phyloP scores from a whole-genome alignment of 345 rosid species.

The Arabis hirsuta region DNA sequence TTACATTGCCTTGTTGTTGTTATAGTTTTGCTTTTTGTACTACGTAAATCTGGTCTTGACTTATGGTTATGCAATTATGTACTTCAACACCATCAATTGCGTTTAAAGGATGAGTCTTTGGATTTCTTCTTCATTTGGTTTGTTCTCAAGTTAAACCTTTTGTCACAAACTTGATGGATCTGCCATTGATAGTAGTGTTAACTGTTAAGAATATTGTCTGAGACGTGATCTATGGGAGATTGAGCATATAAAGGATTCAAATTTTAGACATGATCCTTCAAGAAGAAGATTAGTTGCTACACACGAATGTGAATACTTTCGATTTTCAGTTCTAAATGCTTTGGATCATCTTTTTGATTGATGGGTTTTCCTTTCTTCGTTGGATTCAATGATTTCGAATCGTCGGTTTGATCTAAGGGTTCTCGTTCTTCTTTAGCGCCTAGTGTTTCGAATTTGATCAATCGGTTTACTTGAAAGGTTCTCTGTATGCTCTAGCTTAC shows the following conservation, averaged over 20 bases:
- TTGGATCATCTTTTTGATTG: neutral
- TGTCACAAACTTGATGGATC: slow-evolving; percentile 8
- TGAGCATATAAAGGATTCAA: neutral
- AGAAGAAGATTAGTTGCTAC: neutral
- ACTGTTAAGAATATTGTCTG: neutral
- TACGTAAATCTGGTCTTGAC: neutral
- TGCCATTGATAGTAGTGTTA: neutral
- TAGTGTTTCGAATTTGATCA: neutral
- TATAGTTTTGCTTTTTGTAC: slow-evolving; percentile 12
- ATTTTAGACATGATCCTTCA: neutral
- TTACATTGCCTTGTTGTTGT: neutral
- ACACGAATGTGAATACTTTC: neutral
- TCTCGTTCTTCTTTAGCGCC: neutral
- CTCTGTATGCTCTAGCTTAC: neutral
- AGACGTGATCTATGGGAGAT: slow-evolving; percentile 23
- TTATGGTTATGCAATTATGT: too few species aligned
- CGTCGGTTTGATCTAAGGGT: neutral
- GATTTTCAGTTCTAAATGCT: neutral
- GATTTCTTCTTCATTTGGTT: slow-evolving; percentile 19
- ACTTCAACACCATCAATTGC: neutral
- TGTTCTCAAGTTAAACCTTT: neutral
- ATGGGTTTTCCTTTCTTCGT: neutral
- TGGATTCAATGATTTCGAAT: neutral
- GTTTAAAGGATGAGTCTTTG: slow-evolving; percentile 16
- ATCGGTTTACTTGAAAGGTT: neutral